These are phyloP conservation scores for Talinum fruticosum DNA, from an alignment of 148 eudicot species.

Conservation along the genomic window DNA sequence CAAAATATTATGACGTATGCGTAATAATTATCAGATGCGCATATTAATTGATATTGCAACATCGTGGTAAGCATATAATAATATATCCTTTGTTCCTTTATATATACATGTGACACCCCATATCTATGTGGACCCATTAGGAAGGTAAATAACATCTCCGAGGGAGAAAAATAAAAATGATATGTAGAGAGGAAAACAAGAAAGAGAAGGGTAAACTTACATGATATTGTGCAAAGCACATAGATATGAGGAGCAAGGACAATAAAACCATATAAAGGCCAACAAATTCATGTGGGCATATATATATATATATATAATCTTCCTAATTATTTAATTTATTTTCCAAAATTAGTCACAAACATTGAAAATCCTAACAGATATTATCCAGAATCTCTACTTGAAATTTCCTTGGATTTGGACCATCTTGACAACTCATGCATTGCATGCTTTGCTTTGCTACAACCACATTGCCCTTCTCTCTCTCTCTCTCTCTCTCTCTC, in stretches of 20 bases:
- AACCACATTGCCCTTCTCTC: not conserved
- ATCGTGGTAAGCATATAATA: not conserved
- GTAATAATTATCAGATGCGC: no score
- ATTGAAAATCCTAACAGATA: slow-evolving; percentile 1
- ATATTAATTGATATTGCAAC: no score
- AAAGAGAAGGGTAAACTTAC: no score
- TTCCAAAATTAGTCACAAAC: not conserved
- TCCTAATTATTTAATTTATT: not conserved
- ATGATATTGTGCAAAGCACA: not conserved
- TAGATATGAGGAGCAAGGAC: not conserved
- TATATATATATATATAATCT: not conserved
- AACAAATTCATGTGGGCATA: not conserved
- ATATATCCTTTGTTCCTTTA: not conserved
- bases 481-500: not conserved
- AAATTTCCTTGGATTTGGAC: slow-evolving; percentile 2
- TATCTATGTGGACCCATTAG: not conserved
- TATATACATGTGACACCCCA: not conserved
- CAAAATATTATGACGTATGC: no score
- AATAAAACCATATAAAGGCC: not conserved
- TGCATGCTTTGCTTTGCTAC: not conserved
- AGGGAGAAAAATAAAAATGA: not conserved
- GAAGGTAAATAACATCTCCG: not conserved
- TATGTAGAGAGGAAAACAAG: not conserved
- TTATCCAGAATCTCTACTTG: not conserved
- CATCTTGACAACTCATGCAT: not conserved